Conservation (phyloP, 2,329 filamentous ascomycete species). For the Ploettnerulaceae sp. region DNA sequence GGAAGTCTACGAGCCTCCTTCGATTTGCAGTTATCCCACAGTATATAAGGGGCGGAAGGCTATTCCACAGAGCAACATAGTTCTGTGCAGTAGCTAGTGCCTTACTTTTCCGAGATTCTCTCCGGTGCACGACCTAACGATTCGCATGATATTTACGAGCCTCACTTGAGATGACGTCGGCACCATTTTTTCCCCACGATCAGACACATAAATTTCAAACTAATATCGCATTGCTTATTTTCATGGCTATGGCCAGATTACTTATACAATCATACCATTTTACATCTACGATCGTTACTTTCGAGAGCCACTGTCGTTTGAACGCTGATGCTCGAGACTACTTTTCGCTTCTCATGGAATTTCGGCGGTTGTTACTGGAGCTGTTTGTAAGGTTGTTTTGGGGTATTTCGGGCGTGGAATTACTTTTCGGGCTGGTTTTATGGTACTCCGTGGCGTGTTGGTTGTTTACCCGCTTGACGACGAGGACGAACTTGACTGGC, state of each 20-base stretch:
- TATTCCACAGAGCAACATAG: background rate
- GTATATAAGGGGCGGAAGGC: conserved; percentile 11
- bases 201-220: background rate
- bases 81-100: background rate
- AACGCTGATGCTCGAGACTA: too few species aligned
- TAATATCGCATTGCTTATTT: background rate
- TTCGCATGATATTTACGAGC: conserved; percentile 3
- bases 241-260: background rate
- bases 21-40: background rate
- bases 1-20: background rate
- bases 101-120: background rate
- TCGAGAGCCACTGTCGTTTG: background rate
- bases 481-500: conserved; percentile 1
- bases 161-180: background rate
- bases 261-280: background rate
- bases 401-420: too few species aligned
- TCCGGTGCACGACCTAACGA: background rate
- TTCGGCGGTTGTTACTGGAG: background rate
- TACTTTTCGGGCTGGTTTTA: background rate
- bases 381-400: background rate
- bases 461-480: conserved; percentile 1
- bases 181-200: background rate
- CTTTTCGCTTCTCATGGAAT: background rate
- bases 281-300: background rate
- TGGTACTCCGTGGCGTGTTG: conserved; percentile 6